Percentiles rank a stretch among this genome's conserved stretches.
These are phyloP conservation scores for Wickerhamiella allomyrinae DNA, from an alignment of 805 yeast species.

Conservation along the genomic window DNA sequence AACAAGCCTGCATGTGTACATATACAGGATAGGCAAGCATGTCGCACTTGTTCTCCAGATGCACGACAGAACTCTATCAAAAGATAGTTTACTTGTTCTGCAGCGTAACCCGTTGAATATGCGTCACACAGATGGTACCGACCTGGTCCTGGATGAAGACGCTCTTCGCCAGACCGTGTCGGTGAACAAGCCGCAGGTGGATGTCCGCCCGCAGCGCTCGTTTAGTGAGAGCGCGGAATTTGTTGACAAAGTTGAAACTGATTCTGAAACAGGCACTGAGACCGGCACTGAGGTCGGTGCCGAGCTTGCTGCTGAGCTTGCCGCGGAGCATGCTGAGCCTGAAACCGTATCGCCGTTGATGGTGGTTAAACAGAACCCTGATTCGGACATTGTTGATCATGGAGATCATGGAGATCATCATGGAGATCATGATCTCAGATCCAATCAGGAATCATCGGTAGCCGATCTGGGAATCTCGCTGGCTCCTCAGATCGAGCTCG, in stretches of 20 bases:
- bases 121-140: slow-evolving; percentile 23
- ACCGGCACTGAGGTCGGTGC: too few relatives aligned
- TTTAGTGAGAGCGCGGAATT: neutral
- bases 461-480: neutral
- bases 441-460: neutral
- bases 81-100: slow-evolving; percentile 12
- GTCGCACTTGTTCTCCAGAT: slow-evolving; percentile 4
- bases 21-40: neutral
- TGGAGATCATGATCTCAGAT: neutral
- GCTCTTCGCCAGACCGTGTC: slow-evolving; percentile 8
- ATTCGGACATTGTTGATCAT: too few relatives aligned
- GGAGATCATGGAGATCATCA: too few relatives aligned
- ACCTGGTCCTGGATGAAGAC: slow-evolving; percentile 15
- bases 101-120: slow-evolving; percentile 25
- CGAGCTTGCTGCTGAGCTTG: neutral
- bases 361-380: slow-evolving; percentile 1
- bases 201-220: slow-evolving; percentile 1
- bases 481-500: slow-evolving; percentile 1
- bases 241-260: neutral
- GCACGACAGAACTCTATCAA: slow-evolving; percentile 17
- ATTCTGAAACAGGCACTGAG: too few relatives aligned
- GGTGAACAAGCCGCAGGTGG: slow-evolving; percentile 4
- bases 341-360: slow-evolving; percentile 4
- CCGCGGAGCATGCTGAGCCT: neutral
- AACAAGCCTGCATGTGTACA: slow-evolving; percentile 4